Base-by-base conservation (phyloP, 1,284 basidiomycete genomes). In the Ganoderma multipileum region DNA sequence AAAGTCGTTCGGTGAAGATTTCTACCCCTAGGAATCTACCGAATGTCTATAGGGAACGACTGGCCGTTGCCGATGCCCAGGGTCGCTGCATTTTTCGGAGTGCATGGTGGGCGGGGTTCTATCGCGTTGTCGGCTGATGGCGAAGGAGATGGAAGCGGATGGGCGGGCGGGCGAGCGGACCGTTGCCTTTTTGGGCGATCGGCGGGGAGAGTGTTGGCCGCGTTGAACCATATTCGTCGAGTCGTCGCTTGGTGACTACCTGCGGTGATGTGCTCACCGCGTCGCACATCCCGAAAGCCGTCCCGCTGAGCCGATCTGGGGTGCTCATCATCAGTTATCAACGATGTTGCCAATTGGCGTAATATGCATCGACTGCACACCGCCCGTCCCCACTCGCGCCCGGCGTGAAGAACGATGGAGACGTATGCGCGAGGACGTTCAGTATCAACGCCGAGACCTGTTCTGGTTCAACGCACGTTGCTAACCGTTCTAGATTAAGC, bases 141-240 rank as follows among this genome's bases (percentile, higher is more conserved):
- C 58, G 47, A 61, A 28, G 57, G 23, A 41, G 61, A 63, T 38
- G 57, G 30, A 54, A 28, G 42, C 3, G 6, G 61, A 50, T 54
- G 61, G 30, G 58, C 63, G 63, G 58, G 62, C 62, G 62, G 62
- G 62, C 18, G 44, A 38, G 66, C 66, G 66, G 66, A 64, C 66
- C 66, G 66, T 64, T 64, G 66, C 66, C 63, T 60, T 64, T 64
- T 30, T n/a, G 44, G 63, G 66, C 30, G 66, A 68, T 68, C 66
- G 66, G 23, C 62, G 62, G 57, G 39, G 47, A n/a, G 63, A 61
- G 47, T 20, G 47, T 33, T 52, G 50, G 42, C 41, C n/a, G 23
- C 42, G 50, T 42, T 33, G 20, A 14, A 28, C 65, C 59, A 20
- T 57, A 33, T 62, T 39, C 52, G 23, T 55, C 60, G n/a, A 55